Conservation (phyloP, 2,329 filamentous ascomycete species). For the Nigrospora oryzae region DNA sequence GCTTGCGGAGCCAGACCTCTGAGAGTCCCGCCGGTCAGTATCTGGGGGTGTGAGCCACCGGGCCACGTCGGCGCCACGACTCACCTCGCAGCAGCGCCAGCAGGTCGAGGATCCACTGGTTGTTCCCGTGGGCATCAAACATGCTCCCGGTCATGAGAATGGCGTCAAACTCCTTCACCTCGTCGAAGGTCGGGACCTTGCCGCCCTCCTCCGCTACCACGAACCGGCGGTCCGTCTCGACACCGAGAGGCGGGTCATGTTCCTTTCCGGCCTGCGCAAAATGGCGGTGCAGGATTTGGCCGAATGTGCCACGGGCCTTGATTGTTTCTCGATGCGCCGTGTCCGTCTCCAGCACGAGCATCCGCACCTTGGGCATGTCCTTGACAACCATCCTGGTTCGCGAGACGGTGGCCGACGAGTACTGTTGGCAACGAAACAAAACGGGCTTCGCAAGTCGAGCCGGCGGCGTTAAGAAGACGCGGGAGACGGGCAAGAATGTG, state of each 20-base stretch:
- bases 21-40: background rate
- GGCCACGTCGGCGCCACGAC: background rate
- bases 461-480: too few species aligned
- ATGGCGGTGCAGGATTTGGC: constrained; percentile 41
- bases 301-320: constrained; percentile 41
- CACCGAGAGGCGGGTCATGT: constrained; percentile 43
- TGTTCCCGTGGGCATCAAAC: constrained; percentile 61
- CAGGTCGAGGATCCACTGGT: constrained; percentile 66
- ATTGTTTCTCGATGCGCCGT: constrained; percentile 42
- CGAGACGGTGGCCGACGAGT: too few species aligned
- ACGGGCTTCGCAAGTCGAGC: too few species aligned
- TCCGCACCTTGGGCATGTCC: constrained; percentile 11
- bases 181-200: constrained; percentile 34
- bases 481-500: too few species aligned
- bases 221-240: constrained; percentile 46
- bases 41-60: background rate
- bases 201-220: constrained; percentile 41
- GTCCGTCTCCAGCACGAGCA: constrained; percentile 52
- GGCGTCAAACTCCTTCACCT: constrained; percentile 58
- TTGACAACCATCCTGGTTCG: background rate
- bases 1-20: constrained; percentile 41
- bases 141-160: constrained; percentile 66
- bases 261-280: constrained; percentile 40
- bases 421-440: too few species aligned
- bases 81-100: constrained; percentile 45